These are phyloP conservation scores for Cnidoscolus chayamansa DNA, from an alignment of 441 rosid species.

Conservation along the genomic window DNA sequence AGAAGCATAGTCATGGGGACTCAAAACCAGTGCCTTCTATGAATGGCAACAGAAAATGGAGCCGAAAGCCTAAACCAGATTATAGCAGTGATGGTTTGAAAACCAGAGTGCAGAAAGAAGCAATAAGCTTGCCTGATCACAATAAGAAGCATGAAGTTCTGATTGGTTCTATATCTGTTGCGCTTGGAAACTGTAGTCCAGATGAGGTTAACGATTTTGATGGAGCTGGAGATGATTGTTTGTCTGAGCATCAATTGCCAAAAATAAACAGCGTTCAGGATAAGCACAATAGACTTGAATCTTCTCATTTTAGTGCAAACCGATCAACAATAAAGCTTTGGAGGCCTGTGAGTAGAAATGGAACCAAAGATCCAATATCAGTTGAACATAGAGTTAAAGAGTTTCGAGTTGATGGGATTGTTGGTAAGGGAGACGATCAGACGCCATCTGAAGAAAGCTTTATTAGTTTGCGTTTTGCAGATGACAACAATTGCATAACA, in stretches of 20 bases:
- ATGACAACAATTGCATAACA: constrained; percentile 11
- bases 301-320: constrained; percentile 33
- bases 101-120: constrained; percentile 41
- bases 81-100: constrained; percentile 35
- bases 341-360: constrained; percentile 75
- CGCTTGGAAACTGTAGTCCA: constrained; percentile 43
- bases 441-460: constrained; percentile 30
- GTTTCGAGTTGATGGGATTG: constrained; percentile 27
- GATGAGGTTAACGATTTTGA: constrained; percentile 35
- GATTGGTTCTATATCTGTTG: constrained; percentile 79
- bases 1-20: constrained; percentile 56
- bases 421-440: constrained; percentile 28
- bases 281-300: constrained; percentile 34
- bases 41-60: constrained; percentile 66
- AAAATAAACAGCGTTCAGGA: constrained; percentile 39
- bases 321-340: constrained; percentile 48
- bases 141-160: constrained; percentile 55
- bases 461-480: constrained; percentile 18
- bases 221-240: constrained; percentile 31
- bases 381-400: constrained; percentile 36
- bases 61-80: constrained; percentile 54
- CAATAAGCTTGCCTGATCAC: constrained; percentile 41
- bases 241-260: constrained; percentile 35
- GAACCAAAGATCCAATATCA: constrained; percentile 34
- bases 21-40: constrained; percentile 33